These are phyloP conservation scores for Phytopythium boreale DNA, from an alignment of 352 stramenopile species.

Conservation along the genomic window DNA sequence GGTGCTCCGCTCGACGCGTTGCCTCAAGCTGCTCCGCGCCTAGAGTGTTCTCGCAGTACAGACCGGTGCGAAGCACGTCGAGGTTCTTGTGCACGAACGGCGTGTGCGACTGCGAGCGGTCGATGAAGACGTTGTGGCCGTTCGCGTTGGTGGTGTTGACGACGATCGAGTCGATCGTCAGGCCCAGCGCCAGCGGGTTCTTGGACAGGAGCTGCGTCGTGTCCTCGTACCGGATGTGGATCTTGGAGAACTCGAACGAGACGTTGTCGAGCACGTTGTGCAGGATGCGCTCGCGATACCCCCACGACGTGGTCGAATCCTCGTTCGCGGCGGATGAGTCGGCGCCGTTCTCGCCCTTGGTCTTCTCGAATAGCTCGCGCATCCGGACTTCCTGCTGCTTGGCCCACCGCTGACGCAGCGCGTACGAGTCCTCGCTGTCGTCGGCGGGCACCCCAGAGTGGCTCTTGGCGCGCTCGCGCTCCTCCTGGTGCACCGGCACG, in stretches of 20 bases:
- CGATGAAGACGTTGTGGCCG: constrained; percentile 73
- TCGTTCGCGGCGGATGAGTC: constrained; percentile 5
- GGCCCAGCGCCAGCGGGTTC: constrained; percentile 55
- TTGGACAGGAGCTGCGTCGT: constrained; percentile 56
- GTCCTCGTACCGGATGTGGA: constrained; percentile 84
- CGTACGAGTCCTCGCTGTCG: constrained; percentile 51
- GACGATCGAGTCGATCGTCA: constrained; percentile 75
- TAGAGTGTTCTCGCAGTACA: constrained; percentile 64
- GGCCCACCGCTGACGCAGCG: constrained; percentile 56
- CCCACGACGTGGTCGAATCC: constrained; percentile 60
- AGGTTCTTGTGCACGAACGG: constrained; percentile 79
- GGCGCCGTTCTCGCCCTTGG: constrained; percentile 42
- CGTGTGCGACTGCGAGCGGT: constrained; percentile 70
- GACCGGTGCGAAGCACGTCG: constrained; percentile 48
- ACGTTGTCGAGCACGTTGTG: constrained; percentile 85
- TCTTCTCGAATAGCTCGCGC: constrained; percentile 71
- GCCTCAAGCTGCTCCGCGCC: constrained; percentile 21
- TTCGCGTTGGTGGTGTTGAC: constrained; percentile 80
- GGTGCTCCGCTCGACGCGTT: constrained; percentile 16
- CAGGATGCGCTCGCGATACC: constrained; percentile 78
- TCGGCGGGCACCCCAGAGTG: constrained; percentile 15
- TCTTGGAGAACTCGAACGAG: constrained; percentile 76
- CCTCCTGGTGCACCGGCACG: constrained; percentile 59
- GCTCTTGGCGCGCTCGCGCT: constrained; percentile 32
- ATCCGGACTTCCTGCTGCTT: constrained; percentile 84